Evolutionary conservation across 306 rosid species (phyloP), one percentile per base, ranked within the genome.

Genomic region (Fagus sylvatica): DNA sequence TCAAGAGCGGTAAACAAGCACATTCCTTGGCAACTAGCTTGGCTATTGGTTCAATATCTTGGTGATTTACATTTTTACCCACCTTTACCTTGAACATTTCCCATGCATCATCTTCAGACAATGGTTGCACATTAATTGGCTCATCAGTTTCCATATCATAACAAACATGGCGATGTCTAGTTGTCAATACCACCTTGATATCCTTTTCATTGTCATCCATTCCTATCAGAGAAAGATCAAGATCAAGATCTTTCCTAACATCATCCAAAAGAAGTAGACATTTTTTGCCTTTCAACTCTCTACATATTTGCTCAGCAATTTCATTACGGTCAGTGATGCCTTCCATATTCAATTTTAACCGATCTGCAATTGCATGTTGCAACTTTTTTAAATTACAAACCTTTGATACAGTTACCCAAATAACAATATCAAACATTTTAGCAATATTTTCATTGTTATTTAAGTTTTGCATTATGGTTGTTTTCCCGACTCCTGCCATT

Each of bases 241-340:
- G 46, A 5, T n/a, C n/a, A 1, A 3, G 22, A 4, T 6, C 7
- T 11, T 5, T 30, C 65, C 7, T 67, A 36, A 76, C 81, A n/a
- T 41, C 84, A 75, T 83, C 87, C 70, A 83, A 57, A 64, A 83
- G 71, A 71, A 83, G 42, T 13, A 83, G 57, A 39, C 46, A 83
- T 64, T 19, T 83, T 37, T 75, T 79, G 1, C 4, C 5, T 49
- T 65, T 32, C 4, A 83, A 22, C 60, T 65, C 81, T 10, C 2
- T 16, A 28, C 56, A 67, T 42, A 83, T 75, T 43, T 61, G 75
- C 62, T 75, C 33, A 2, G 81, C 81, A 64, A 79, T 66, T 42
- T 54, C 72, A 16, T 10, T n/a, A n/a, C n/a, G 15, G 1, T 71
- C 43, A 34, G 9, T 4, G 43, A 71, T 28, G 32, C 43, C 60